These are phyloP conservation scores for Amoeboaphelidium protococcarum DNA, from an alignment of 371 early-diverging fungal genomes.

Conservation along the genomic window DNA sequence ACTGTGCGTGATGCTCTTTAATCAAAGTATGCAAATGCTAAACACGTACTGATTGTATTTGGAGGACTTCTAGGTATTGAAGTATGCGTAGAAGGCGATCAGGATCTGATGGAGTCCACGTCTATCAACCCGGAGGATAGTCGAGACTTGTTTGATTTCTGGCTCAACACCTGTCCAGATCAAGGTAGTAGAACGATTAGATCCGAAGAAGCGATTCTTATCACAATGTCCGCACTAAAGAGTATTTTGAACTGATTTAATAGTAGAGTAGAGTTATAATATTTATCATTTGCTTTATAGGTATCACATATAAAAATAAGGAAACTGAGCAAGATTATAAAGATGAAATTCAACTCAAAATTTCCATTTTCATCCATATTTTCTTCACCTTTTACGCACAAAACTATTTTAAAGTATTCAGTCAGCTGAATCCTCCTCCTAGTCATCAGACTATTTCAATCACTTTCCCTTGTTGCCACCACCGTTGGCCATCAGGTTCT, in stretches of 20 bases:
- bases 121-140: constrained; percentile 28
- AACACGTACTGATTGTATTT: constrained; percentile 35
- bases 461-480: neutral
- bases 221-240: constrained; percentile 4
- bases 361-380: too few species aligned
- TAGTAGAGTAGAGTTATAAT: too few species aligned
- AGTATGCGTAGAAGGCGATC: constrained; percentile 37
- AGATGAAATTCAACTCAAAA: too few species aligned
- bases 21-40: neutral
- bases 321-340: too few species aligned
- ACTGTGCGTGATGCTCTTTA: neutral
- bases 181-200: constrained; percentile 35
- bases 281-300: too few species aligned
- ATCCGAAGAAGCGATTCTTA: constrained; percentile 25
- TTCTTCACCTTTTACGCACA: too few species aligned
- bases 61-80: constrained; percentile 39
- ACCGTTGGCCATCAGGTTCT: neutral
- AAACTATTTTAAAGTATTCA: too few species aligned
- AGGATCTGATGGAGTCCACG: too few species aligned
- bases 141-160: constrained; percentile 29
- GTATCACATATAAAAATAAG: too few species aligned
- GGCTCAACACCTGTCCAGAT: constrained; percentile 26
- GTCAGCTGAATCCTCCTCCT: too few species aligned
- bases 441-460: too few species aligned
- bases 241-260: too few species aligned